Base-by-base conservation (phyloP, 164 flowering plant species). In the Tetrastigma voinierianum region DNA sequence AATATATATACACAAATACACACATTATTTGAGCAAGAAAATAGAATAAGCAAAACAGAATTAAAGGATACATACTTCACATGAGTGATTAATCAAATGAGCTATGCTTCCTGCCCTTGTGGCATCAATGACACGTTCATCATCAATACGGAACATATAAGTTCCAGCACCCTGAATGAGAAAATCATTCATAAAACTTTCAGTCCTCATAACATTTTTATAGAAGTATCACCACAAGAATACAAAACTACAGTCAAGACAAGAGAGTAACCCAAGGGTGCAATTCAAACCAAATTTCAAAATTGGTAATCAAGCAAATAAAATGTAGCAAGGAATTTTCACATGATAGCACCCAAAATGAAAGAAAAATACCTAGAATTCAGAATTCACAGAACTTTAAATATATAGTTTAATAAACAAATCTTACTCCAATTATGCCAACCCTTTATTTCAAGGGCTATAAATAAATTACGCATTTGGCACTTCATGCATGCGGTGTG, bases 41-140 rank as follows among this genome's bases (percentile, higher is more conserved):
- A 14, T 20, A 32, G 54, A 46, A 64, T 2, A 19, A 46, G 12
- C 24, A 45, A 40, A 46, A 55, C 21, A 54, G 32, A 10, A 47
- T 9, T 4, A 45, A n/a, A 70, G 40, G 19, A 43, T 54, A 71
- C 90, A 61, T 74, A 95, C 98, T 71, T 89, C 98, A 74, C 99
- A 95, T 57, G 98, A 95, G 69, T 95, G 99, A 76, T 95, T 95
- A 63, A 95, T 92, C 54, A 95, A 72, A 82, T 95, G 99, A 69
- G 99, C 99, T 51, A 95, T 89, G 84, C 97, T 92, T 67, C 99
- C 99, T 6, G 97, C 94, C 71, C 91, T 82, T 25, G 99, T 95
- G 44, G 99, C 99, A 86, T 95, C 99, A 72, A 95, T 84, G n/a
- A 95, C 99, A 64, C 91, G 89, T 53, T 92, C 95, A 76, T 92